Evolutionary conservation across 2,329 filamentous ascomycete genomes (phyloP).

Genomic region (Trichoderma asperellum): DNA sequence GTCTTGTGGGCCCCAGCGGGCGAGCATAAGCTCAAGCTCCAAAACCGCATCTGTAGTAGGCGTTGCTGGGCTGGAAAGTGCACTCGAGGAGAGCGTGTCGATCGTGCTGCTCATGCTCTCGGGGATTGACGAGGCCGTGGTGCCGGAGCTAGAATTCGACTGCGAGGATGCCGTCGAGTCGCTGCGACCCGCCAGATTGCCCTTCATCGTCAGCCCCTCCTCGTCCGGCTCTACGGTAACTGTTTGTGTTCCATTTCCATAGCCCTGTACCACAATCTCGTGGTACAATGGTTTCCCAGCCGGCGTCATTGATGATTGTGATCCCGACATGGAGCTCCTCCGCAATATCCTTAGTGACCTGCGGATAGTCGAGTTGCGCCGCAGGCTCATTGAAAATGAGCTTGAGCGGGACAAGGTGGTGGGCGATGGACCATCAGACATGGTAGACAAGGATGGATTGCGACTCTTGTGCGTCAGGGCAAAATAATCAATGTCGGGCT

Average conservation of each 20-base stretch:
- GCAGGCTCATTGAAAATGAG: conserved; percentile 39
- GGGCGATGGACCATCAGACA: conserved; percentile 32
- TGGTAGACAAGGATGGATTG: conserved; percentile 25
- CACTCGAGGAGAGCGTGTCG: conserved; percentile 37
- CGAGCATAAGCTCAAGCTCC: conserved; percentile 33
- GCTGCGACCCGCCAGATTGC: conserved; percentile 33
- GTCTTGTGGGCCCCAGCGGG: conserved; percentile 39
- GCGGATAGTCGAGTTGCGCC: conserved; percentile 42
- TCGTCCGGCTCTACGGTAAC: conserved; percentile 35
- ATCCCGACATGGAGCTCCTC: conserved; percentile 31
- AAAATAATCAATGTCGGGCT: conserved; percentile 61
- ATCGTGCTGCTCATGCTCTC: conserved; percentile 36
- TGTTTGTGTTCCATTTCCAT: conserved; percentile 57
- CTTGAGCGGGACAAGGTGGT: conserved; percentile 37
- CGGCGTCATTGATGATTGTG: conserved; percentile 30
- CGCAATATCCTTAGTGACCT: conserved; percentile 42
- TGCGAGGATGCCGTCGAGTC: conserved; percentile 37
- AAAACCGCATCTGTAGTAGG: conserved; percentile 29
- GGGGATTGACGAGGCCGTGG: conserved; percentile 35
- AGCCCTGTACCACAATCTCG: conserved; percentile 58
- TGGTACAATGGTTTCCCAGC: conserved; percentile 43
- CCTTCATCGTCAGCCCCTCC: conserved; percentile 14
- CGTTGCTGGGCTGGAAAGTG: conserved; percentile 34
- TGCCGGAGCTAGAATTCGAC: conserved; percentile 33
- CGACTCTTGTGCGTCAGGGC: conserved; percentile 46